Evolutionary conservation across 1,139 yeast genomes (phyloP).

Genomic region (Kodamaea arcana): DNA sequence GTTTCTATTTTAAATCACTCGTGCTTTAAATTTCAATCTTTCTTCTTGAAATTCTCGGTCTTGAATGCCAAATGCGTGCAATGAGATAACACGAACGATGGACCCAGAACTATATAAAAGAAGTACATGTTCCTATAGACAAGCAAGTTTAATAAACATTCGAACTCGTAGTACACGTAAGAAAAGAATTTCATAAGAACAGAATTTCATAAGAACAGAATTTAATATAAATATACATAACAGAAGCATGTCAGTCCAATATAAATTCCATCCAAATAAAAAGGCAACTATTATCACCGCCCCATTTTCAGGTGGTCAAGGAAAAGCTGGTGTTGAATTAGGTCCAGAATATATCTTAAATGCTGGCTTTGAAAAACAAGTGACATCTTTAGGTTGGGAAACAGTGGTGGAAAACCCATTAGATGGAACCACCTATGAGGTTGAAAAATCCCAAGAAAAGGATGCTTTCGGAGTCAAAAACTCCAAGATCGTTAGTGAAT

Average conservation of each 20-base stretch:
- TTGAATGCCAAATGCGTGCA: too few species aligned
- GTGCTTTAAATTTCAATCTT: too few species aligned
- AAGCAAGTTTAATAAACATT: too few species aligned
- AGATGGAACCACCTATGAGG: constrained; percentile 41
- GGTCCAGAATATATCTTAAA: constrained; percentile 83
- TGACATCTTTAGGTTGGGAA: constrained; percentile 71
- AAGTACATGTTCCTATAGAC: too few species aligned
- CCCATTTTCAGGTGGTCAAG: constrained; percentile 97
- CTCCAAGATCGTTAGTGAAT: constrained; percentile 71
- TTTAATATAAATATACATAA: too few species aligned
- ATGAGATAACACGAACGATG: too few species aligned
- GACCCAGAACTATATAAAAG: too few species aligned
- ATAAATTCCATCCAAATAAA: constrained; percentile 51
- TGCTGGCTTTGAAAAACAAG: constrained; percentile 63
- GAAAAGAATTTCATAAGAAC: too few species aligned
- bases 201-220: too few species aligned
- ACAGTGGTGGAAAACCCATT: constrained; percentile 58
- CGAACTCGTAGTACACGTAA: too few species aligned
- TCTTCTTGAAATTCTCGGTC: too few species aligned
- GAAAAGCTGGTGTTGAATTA: constrained; percentile 85
- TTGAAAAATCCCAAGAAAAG: constrained; percentile 34
- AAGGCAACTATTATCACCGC: constrained; percentile 69
- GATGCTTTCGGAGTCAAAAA: constrained; percentile 64
- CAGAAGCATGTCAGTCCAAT: constrained; percentile 17
- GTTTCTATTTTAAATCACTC: too few species aligned